Conservation (phyloP, 768 basidiomycete species). For the Tulasnella calospora region DNA sequence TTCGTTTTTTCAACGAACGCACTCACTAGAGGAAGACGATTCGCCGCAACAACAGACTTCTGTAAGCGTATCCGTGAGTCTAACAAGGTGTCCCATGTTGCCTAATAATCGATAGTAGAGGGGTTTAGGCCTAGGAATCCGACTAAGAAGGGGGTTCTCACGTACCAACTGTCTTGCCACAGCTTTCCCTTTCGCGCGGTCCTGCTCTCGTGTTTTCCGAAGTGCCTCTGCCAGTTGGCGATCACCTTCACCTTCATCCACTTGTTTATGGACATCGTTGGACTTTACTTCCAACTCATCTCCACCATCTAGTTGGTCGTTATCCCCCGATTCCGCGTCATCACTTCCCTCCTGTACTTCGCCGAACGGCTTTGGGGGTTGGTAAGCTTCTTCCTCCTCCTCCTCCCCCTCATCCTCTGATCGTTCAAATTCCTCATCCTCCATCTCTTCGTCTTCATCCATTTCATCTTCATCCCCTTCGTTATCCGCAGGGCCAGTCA, state of each 20-base stretch:
- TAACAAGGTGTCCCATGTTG: slow-evolving; percentile 76
- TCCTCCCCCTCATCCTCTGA: slow-evolving; percentile 33
- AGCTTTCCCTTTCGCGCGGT: slow-evolving; percentile 76
- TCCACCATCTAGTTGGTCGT: slow-evolving; percentile 31
- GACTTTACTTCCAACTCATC: slow-evolving; percentile 25
- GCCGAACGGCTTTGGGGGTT: not conserved
- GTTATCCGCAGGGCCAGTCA: slow-evolving; percentile 32
- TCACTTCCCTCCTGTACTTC: not conserved
- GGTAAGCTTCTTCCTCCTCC: slow-evolving; percentile 28
- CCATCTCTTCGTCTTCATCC: slow-evolving; percentile 16
- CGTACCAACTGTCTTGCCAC: slow-evolving; percentile 78
- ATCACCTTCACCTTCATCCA: not conserved
- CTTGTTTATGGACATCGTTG: slow-evolving; percentile 15
- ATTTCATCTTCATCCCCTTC: slow-evolving; percentile 21
- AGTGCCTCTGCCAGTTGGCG: slow-evolving; percentile 38
- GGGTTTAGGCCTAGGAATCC: not conserved
- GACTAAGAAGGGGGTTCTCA: slow-evolving; percentile 16
- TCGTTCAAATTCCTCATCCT: slow-evolving; percentile 23
- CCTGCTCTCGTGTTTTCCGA: slow-evolving; percentile 58
- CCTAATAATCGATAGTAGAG: not conserved
- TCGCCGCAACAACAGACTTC: slow-evolving; percentile 63
- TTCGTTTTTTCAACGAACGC: slow-evolving; percentile 17
- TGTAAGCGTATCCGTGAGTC: slow-evolving; percentile 91
- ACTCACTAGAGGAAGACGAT: slow-evolving; percentile 63
- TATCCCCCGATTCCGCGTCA: slow-evolving; percentile 27